These are phyloP conservation scores for Fraxinus paxiana DNA, from an alignment of 305 asterid species.

Conservation along the genomic window DNA sequence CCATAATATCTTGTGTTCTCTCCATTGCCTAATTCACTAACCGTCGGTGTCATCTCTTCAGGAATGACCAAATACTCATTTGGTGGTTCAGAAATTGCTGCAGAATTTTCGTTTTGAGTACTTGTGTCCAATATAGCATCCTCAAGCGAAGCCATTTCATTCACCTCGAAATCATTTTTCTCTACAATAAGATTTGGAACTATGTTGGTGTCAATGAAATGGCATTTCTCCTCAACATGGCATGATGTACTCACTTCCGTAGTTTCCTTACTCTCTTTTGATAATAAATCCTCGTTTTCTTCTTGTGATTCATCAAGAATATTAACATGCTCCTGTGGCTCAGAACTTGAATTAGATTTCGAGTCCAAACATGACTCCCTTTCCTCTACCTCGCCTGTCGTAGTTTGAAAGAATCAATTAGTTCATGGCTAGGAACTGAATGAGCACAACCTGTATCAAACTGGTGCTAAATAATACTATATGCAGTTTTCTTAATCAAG, in stretches of 20 bases:
- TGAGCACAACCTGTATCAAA: background rate
- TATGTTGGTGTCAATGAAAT: background rate
- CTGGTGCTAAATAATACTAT: background rate
- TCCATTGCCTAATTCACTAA: constrained; percentile 12
- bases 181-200: background rate
- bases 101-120: constrained; percentile 14
- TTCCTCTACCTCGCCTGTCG: constrained; percentile 30
- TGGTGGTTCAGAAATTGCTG: constrained; percentile 10
- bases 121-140: constrained; percentile 8
- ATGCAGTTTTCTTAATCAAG: background rate
- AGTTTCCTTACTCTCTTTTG: constrained; percentile 15
- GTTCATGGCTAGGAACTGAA: background rate
- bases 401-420: background rate
- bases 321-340: constrained; percentile 19
- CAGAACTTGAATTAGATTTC: background rate
- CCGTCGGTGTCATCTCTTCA: constrained; percentile 16
- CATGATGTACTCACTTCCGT: background rate
- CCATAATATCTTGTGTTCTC: constrained; percentile 11
- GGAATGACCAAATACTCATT: constrained; percentile 16
- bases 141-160: constrained; percentile 8
- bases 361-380: background rate
- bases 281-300: constrained; percentile 8
- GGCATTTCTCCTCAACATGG: constrained; percentile 6
- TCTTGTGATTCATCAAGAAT: constrained; percentile 29
- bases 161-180: constrained; percentile 9